phyloP scores from a whole-genome alignment of 352 stramenopile species.

The Pythium angustatum region DNA sequence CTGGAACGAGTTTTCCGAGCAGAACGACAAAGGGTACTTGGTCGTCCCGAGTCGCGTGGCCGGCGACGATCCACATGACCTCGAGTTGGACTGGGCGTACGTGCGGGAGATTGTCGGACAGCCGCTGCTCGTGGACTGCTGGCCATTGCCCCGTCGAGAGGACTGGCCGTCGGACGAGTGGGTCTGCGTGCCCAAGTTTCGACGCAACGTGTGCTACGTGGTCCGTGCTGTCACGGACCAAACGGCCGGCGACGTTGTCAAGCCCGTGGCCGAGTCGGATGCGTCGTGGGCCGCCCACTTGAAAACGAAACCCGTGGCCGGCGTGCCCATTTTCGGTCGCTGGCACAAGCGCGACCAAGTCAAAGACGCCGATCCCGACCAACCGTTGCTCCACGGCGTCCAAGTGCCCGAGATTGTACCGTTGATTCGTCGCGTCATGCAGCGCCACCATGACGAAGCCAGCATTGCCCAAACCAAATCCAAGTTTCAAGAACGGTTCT shows the following conservation, averaged over 20 bases:
- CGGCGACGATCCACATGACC: neutral
- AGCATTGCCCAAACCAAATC: slow-evolving; percentile 54
- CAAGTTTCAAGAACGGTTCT: slow-evolving; percentile 78
- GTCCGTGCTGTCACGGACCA: slow-evolving; percentile 45
- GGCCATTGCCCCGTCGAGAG: slow-evolving; percentile 45
- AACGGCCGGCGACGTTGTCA: slow-evolving; percentile 24
- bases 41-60: slow-evolving; percentile 47
- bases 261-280: slow-evolving; percentile 40
- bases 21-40: slow-evolving; percentile 89
- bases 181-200: slow-evolving; percentile 71
- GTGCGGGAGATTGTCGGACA: slow-evolving; percentile 59
- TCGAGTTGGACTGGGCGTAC: slow-evolving; percentile 65
- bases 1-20: slow-evolving; percentile 82
- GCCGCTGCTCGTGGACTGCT: slow-evolving; percentile 66
- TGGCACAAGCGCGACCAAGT: slow-evolving; percentile 75
- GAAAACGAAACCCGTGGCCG: slow-evolving; percentile 68
- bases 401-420: slow-evolving; percentile 78
- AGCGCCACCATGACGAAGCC: slow-evolving; percentile 67
- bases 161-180: slow-evolving; percentile 45
- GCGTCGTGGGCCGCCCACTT: slow-evolving; percentile 50
- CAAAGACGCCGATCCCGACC: slow-evolving; percentile 48
- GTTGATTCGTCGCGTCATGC: slow-evolving; percentile 81
- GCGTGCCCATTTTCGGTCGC: slow-evolving; percentile 75
- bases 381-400: slow-evolving; percentile 68
- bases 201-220: slow-evolving; percentile 74